Conservation (phyloP, 108 stramenopile species). For the Aurantiochytrium sp. region DNA sequence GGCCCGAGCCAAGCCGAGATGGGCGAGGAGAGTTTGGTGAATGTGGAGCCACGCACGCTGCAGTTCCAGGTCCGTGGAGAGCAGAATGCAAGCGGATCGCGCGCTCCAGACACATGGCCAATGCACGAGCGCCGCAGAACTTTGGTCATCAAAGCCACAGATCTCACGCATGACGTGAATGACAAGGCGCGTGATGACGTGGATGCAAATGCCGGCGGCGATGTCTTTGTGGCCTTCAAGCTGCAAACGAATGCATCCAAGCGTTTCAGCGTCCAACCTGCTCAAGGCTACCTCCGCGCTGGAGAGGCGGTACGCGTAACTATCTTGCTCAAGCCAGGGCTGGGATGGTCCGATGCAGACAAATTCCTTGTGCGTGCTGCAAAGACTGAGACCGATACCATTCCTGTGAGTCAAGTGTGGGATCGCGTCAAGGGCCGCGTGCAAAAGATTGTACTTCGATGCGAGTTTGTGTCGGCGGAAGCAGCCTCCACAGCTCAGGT, state of each 20-base stretch:
- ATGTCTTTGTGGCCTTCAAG: neutral
- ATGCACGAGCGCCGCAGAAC: neutral
- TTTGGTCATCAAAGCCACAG: neutral
- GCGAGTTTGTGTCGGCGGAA: neutral
- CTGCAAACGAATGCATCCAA: neutral
- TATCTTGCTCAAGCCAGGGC: neutral
- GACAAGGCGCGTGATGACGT: neutral
- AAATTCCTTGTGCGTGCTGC: neutral
- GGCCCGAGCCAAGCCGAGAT: no score
- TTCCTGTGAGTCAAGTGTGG: neutral
- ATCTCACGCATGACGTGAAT: neutral
- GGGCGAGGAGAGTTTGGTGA: neutral
- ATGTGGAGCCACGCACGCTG: neutral
- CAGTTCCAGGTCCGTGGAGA: neutral
- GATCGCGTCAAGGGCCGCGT: neutral
- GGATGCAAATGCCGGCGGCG: no score
- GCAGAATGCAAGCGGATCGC: neutral
- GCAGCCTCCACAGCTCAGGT: neutral
- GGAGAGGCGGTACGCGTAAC: neutral
- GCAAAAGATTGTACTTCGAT: neutral
- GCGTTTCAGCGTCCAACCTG: neutral
- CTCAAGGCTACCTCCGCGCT: neutral
- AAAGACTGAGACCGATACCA: neutral
- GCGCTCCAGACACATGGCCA: neutral
- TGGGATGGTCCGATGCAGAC: neutral